A percentile compares a stretch with the other conserved stretches of the same genome.
Conservation (phyloP, 495 filamentous ascomycete genomes). For the Oidiodendron maius region DNA sequence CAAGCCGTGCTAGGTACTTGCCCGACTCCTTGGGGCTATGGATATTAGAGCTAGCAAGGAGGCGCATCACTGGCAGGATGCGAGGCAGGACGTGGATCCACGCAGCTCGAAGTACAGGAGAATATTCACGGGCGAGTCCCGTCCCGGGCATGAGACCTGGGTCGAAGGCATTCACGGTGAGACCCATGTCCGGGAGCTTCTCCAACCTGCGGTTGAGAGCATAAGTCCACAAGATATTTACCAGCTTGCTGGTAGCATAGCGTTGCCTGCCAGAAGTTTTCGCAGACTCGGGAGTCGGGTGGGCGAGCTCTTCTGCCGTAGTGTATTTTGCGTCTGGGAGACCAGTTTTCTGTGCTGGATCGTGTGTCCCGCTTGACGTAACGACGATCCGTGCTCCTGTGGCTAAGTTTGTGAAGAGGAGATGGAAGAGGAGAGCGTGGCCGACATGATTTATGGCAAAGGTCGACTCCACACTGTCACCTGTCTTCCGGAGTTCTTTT, state of each 20-base stretch:
- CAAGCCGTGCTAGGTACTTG: constrained; percentile 29
- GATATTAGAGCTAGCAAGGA: constrained; percentile 22
- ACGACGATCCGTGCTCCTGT: constrained; percentile 40
- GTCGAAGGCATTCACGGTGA: constrained; percentile 32
- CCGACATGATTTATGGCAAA: constrained; percentile 33
- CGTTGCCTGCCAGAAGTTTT: constrained; percentile 23
- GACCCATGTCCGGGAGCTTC: neutral
- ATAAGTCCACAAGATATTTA: constrained; percentile 32
- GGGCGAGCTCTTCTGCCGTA: constrained; percentile 27
- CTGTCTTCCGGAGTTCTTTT: constrained; percentile 23
- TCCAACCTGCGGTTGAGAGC: constrained; percentile 31
- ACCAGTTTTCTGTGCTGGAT: constrained; percentile 26
- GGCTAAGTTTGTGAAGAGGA: constrained; percentile 39
- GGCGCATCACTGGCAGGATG: constrained; percentile 26
- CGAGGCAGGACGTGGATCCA: constrained; percentile 32
- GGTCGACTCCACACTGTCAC: constrained; percentile 34
- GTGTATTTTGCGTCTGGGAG: constrained; percentile 26
- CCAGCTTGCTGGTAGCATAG: constrained; percentile 22
- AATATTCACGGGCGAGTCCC: constrained; percentile 29
- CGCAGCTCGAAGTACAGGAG: constrained; percentile 12
- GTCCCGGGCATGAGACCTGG: constrained; percentile 44
- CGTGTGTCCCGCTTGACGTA: constrained; percentile 28
- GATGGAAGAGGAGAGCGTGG: constrained; percentile 44
- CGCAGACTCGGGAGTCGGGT: constrained; percentile 20
- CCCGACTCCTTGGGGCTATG: constrained; percentile 33